These are phyloP conservation scores for Coemansia biformis DNA, from an alignment of 192 early-diverging fungal species.

Conservation along the genomic window DNA sequence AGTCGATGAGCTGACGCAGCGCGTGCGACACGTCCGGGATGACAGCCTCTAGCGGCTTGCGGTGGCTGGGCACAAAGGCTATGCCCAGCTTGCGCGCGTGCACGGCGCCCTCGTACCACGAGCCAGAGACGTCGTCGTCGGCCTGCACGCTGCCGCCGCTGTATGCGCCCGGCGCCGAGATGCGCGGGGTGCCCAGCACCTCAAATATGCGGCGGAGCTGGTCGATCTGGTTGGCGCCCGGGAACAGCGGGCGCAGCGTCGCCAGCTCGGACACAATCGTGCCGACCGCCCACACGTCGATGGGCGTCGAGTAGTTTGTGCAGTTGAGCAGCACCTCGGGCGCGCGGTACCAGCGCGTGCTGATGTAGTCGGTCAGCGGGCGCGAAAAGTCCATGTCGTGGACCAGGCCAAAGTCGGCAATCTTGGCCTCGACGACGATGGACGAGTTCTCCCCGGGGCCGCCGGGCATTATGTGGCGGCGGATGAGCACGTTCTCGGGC, in stretches of 20 bases:
- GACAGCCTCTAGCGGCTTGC: constrained; percentile 53
- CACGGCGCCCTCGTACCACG: constrained; percentile 71
- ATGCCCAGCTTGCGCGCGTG: constrained; percentile 66
- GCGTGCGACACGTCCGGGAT: constrained; percentile 57
- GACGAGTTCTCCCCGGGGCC: constrained; percentile 36
- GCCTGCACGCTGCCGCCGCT: constrained; percentile 5
- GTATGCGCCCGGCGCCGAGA: too few relatives aligned
- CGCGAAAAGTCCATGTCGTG: constrained; percentile 81
- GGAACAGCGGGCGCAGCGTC: constrained; percentile 84
- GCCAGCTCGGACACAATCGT: constrained; percentile 88
- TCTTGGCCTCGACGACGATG: constrained; percentile 62
- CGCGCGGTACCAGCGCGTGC: constrained; percentile 96
- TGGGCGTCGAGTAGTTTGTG: constrained; percentile 77
- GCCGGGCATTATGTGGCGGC: constrained; percentile 26
- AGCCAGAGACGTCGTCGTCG: constrained; percentile 39
- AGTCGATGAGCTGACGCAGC: constrained; percentile 60
- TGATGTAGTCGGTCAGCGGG: constrained; percentile 96
- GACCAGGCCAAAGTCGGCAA: constrained; percentile 96
- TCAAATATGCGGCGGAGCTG: constrained; percentile 81
- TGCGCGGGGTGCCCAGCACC: constrained; percentile 70
- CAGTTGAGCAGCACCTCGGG: constrained; percentile 89
- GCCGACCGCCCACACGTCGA: constrained; percentile 97
- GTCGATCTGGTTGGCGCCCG: constrained; percentile 89
- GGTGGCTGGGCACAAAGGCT: constrained; percentile 52
- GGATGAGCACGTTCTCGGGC: constrained; percentile 90